Evolutionary conservation across 1,139 yeast genomes (phyloP).

Genomic region (Casaregolazyma suthepensis): DNA sequence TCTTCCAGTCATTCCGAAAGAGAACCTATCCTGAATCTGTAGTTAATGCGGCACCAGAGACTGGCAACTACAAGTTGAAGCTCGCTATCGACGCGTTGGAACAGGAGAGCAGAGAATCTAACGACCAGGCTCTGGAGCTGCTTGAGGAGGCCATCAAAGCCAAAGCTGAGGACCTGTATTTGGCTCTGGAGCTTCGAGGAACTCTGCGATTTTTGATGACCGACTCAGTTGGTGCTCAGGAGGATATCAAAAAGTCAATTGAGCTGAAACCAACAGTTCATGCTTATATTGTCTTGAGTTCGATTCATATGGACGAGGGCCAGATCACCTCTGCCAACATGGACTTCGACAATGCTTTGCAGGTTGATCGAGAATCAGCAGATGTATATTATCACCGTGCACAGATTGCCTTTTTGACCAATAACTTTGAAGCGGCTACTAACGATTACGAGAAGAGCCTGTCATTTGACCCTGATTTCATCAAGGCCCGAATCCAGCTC

Average conservation of each 20-base stretch:
- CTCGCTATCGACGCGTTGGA: constrained; percentile 63
- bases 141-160: constrained; percentile 59
- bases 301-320: constrained; percentile 72
- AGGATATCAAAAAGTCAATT: constrained; percentile 58
- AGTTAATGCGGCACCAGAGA: constrained; percentile 47
- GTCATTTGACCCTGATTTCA: constrained; percentile 65
- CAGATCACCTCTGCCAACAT: constrained; percentile 53
- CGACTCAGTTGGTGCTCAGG: constrained; percentile 57
- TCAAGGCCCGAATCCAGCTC: constrained; percentile 82
- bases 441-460: constrained; percentile 71
- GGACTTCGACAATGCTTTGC: constrained; percentile 70
- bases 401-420: constrained; percentile 79
- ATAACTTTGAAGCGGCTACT: constrained; percentile 68
- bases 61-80: constrained; percentile 58
- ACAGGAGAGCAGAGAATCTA: constrained; percentile 62
- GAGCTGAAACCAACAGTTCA: constrained; percentile 70
- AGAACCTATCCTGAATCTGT: constrained; percentile 32
- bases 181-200: constrained; percentile 80
- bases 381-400: constrained; percentile 93
- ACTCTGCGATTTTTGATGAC: constrained; percentile 79
- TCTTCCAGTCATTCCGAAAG: constrained; percentile 65
- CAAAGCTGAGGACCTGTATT: constrained; percentile 38
- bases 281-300: constrained; percentile 77
- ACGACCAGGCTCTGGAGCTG: constrained; percentile 64
- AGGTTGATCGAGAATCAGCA: constrained; percentile 62